Base-by-base conservation (phyloP, 2,329 filamentous ascomycete genomes). In the Calonectria leucothoes region DNA sequence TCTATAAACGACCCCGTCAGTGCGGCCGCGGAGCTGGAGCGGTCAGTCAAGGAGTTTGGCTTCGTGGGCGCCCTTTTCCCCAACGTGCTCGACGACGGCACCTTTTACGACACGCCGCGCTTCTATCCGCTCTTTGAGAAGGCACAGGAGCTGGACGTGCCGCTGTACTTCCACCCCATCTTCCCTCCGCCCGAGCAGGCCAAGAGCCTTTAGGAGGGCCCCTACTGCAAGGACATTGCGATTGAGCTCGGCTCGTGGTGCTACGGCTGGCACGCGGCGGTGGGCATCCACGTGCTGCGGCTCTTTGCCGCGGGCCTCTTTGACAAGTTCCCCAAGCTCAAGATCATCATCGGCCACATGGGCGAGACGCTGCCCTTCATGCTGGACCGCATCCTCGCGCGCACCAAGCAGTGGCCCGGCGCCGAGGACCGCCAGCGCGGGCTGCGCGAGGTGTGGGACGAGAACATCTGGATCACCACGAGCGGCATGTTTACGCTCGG, bases 381-480 rank as follows among this genome's bases (percentile, higher is more conserved):
- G 81, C 81, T 92, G 17, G 87, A 90, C 39, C 85, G 90, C 3
- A 85, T 87, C 57, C 69, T 81, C 66, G 76, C 59, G 70, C 65
- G 83, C 37, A 78, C 79, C n/a, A 67, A 61, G 10, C 72, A 80
- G 23, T 83, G 80, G 80, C 52, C 52, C 2, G 52, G 8, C 4
- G 31, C 33, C 2, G 82, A 83, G 17, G 75, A 81, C 14, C 80
- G 81, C 70, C 70, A 81, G 70, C 75, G 85, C 4, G 78, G 81
- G 0, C 87, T 91, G 52, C 77, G 81, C 17, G 83, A 89, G 17
- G 88, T 91, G 3, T 92, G 88, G 85, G 85, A 88, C 61, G 82
- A 86, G 70, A 92, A 92, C 70, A 82, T 92, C 12, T 91, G 88
- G 87, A 80, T 92, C 29, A 91, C 90, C 3, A 91, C 89, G 3